Percentiles rank a stretch among this genome's conserved stretches.
These are phyloP conservation scores for Flaveria linearis DNA, from an alignment of 129 eudicot species.

Conservation along the genomic window DNA sequence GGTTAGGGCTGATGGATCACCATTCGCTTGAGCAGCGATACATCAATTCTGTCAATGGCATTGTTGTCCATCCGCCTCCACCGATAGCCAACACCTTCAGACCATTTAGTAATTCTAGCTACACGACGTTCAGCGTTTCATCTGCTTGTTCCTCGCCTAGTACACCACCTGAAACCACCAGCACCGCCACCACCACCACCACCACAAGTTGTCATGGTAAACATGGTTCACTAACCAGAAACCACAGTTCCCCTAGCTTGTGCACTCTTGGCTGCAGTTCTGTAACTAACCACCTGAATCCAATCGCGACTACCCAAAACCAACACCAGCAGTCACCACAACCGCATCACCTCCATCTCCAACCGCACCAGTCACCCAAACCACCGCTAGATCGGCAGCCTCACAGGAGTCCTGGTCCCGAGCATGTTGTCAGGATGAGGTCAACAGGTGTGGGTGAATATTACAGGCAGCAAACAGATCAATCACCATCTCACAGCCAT, in stretches of 20 bases:
- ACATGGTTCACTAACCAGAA: slow-evolving; percentile 40
- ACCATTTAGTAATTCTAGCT: slow-evolving; percentile 11
- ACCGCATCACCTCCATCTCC: slow-evolving; percentile 31
- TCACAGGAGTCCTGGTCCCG: slow-evolving; percentile 35
- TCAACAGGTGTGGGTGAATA: slow-evolving; percentile 40
- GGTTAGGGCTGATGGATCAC: slow-evolving; percentile 31
- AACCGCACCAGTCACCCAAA: slow-evolving; percentile 27
- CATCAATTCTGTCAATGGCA: slow-evolving; percentile 69
- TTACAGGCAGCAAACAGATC: slow-evolving; percentile 42
- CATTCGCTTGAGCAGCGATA: slow-evolving; percentile 60
- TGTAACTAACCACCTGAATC: slow-evolving; percentile 22
- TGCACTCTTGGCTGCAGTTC: slow-evolving; percentile 36
- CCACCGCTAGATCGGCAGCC: slow-evolving; percentile 43
- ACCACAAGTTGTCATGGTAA: slow-evolving; percentile 1
- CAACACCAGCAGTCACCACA: slow-evolving; percentile 24
- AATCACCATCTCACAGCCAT: slow-evolving; percentile 3
- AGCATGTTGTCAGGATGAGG: slow-evolving; percentile 43
- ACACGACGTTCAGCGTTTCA: slow-evolving; percentile 31
- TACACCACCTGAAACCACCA: slow-evolving; percentile 16
- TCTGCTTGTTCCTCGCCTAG: slow-evolving; percentile 67
- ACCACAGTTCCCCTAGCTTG: slow-evolving; percentile 66
- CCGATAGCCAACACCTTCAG: background rate
- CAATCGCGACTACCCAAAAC: background rate
- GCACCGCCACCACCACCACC: too few relatives aligned
- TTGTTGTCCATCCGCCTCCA: slow-evolving; percentile 36